Base-by-base conservation (phyloP, 1,139 yeast genomes). In the Geotrichum europaeum region DNA sequence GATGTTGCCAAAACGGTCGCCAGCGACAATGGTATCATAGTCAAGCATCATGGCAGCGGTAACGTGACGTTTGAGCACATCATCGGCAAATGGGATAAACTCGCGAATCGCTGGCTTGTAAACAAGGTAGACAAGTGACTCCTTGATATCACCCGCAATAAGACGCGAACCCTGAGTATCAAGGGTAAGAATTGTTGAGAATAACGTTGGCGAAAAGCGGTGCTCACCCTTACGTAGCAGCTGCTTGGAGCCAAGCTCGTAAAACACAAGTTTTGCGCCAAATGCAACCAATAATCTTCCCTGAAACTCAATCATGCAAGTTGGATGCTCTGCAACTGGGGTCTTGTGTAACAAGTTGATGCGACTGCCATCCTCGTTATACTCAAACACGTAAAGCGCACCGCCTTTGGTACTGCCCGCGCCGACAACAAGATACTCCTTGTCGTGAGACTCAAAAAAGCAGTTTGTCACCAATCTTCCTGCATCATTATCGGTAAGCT, bases 1-100 rank as follows among this genome's bases (percentile, higher is more conserved):
- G 0, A 92, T 60, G 68, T 87, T 89, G 1, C 99, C 97, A 74
- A 87, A 91, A 68, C 85, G 86, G 70, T 94, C 99, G n/a, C 97
- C 97, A 0, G 88, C 90, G 49, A 88, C 76, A 0, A 88, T 81
- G 0, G 97, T 90, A 62, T 84, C 85, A 62, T 83, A 81, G 72
- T 94, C 99, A 7, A 94, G 73, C 66, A 83, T 74, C 1, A 78
- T 69, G 54, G 87, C 66, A 1, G 85, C 70, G 0, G 96, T 86
- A 2, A 87, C 78, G 69, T 87, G 89, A 43, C 97, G 78, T 54
- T 84, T 79, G 56, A 86, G 74, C 0, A 80, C 74, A 73, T 94
- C 98, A 69, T 86, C 91, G 0, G 85, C 86, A 65, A 91, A 77
- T 1, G 86, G 81, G 12, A 84, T 69, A 67, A 92, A 85, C 25